Conservation (phyloP, 164 flowering plant genomes). For the Nymphaea thermarum region DNA sequence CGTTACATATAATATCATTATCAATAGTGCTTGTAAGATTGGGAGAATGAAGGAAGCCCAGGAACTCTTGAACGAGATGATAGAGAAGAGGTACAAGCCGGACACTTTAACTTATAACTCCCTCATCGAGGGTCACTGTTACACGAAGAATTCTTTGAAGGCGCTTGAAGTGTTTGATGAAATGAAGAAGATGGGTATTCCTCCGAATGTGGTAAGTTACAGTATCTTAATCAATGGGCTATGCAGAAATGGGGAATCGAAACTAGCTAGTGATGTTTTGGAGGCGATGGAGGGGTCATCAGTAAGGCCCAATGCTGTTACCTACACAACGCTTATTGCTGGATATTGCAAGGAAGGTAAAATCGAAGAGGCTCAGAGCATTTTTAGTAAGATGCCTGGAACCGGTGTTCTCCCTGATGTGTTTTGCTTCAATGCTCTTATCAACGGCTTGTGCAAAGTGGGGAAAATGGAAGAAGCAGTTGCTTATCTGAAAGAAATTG, state of each 20-base stretch:
- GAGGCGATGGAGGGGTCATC: slow-evolving; percentile 28
- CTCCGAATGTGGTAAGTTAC: slow-evolving; percentile 27
- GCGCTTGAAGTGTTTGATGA: slow-evolving; percentile 35
- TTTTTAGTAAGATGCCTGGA: slow-evolving; percentile 39
- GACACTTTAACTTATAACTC: slow-evolving; percentile 28
- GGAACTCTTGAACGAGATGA: slow-evolving; percentile 44
- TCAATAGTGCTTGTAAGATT: slow-evolving; percentile 41
- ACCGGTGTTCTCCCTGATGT: slow-evolving; percentile 54
- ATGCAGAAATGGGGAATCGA: slow-evolving; percentile 30
- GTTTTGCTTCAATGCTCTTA: slow-evolving; percentile 49
- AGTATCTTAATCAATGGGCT: slow-evolving; percentile 37
- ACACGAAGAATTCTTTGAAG: slow-evolving; percentile 17
- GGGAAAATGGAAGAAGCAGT: slow-evolving; percentile 49
- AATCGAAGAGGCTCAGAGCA: slow-evolving; percentile 28
- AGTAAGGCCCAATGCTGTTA: slow-evolving; percentile 39
- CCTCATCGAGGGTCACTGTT: slow-evolving; percentile 47
- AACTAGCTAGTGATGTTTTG: slow-evolving; percentile 21
- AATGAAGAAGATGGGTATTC: slow-evolving; percentile 40
- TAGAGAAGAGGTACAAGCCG: slow-evolving; percentile 24
- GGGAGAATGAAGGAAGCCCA: slow-evolving; percentile 42
- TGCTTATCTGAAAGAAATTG: slow-evolving; percentile 35
- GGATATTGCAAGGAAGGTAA: slow-evolving; percentile 31
- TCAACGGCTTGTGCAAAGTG: slow-evolving; percentile 51
- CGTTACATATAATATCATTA: slow-evolving; percentile 29
- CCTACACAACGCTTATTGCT: slow-evolving; percentile 39